Base-by-base conservation (phyloP, 345 rosid species). In the Eucalyptus decipiens region DNA sequence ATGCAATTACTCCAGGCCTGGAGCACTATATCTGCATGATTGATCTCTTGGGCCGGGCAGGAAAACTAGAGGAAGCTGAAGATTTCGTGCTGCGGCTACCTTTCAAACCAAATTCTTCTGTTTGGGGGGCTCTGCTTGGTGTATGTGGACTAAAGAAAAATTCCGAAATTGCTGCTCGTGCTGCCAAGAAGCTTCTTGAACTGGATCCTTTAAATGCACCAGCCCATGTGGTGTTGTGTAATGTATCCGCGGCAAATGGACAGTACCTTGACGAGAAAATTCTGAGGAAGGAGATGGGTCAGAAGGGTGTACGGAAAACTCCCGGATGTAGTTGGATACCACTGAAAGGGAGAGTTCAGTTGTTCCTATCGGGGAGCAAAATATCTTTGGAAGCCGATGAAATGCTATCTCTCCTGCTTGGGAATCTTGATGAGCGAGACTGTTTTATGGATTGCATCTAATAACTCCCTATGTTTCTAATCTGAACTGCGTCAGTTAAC, bases 291-390 rank as follows among this genome's bases (percentile, higher is more conserved):
- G 95, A 93, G 89, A 96, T 97, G 97, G 94, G 95, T 50, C 72
- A 93, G 90, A 97, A 93, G 90, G 96, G 97, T 32, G 95, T 97
- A 93, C 95, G 92, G 89, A 97, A 97, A 93, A 92, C 88, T 69
- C 98, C 98, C 58, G 98, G 99, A 86, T 96, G 96, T 90, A 96
- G 97, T 91, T 94, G 98, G 99, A 89, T 97, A 91, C 89, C 91
- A 85, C 49, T 93, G 86, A 95, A 91, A 88, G 97, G 97, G 87
- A 92, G 90, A 91, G 88, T 89, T 89, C 88, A 90, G 87, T 89
- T 92, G 87, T 96, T 95, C 92, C 89, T 95, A 67, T 95, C 97
- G 10, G 96, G 99, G 91, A 95, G 95, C 90, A 93, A 93, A 87
- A 69, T 92, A 86, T 81, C 90, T 26, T 83, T 89, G 52, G 92